Conservation (phyloP, 2,329 filamentous ascomycete species). For the Colletotrichum endophyticum region DNA sequence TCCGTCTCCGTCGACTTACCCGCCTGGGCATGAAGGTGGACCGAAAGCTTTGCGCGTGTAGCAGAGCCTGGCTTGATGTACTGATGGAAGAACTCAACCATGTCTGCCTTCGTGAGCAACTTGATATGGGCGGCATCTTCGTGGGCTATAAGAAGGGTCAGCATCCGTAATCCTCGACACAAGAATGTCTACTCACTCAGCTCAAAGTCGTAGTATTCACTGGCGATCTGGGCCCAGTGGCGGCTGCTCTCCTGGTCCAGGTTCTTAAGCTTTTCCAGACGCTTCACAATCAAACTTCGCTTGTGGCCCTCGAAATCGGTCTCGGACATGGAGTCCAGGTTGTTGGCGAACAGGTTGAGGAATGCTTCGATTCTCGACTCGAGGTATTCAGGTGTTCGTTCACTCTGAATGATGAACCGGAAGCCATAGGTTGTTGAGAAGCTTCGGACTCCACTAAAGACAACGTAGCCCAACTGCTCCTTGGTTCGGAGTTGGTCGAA, state of each 20-base stretch:
- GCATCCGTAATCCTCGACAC: not conserved
- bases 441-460: constrained; percentile 79
- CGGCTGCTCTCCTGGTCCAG: constrained; percentile 81
- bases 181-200: constrained; percentile 62
- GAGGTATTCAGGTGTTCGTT: constrained; percentile 82
- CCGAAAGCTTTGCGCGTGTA: constrained; percentile 79
- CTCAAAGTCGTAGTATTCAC: constrained; percentile 89
- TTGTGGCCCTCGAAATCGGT: constrained; percentile 91
- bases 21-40: constrained; percentile 82
- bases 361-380: constrained; percentile 90
- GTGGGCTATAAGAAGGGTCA: constrained; percentile 56
- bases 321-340: constrained; percentile 77
- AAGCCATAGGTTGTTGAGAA: constrained; percentile 83
- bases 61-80: constrained; percentile 78
- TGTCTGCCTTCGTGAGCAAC: constrained; percentile 76
- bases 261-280: constrained; percentile 92
- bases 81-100: constrained; percentile 78
- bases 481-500: constrained; percentile 97
- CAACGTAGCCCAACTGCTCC: constrained; percentile 96
- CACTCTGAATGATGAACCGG: constrained; percentile 91
- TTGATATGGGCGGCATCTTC: constrained; percentile 79
- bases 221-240: constrained; percentile 85
- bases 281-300: constrained; percentile 83
- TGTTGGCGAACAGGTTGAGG: constrained; percentile 69
- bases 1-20: constrained; percentile 51